Evolutionary conservation across 2,329 filamentous ascomycete genomes (phyloP), one percentile per base, ranked within the genome.

Genomic region (Penicillium frequentans): DNA sequence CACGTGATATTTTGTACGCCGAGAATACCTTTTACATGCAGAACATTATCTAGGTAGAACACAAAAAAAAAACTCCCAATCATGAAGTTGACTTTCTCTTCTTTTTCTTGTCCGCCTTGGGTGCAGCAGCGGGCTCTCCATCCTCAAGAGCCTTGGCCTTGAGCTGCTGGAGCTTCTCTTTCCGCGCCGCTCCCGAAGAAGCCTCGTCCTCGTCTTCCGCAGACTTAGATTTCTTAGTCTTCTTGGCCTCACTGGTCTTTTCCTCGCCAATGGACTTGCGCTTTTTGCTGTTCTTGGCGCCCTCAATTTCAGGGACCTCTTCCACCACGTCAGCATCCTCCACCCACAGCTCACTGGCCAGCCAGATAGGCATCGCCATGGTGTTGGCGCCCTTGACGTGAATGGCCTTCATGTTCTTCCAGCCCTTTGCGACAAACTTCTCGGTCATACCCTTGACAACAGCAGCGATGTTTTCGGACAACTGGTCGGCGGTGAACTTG

Each of bases 301-400:
- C 73, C 58, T 76, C 73, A 49, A 72, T 72, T 53, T 62, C 67
- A 42, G 72, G 69, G 51, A 64, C 67, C 39, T 74, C 77, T 62
- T 84, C 79, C 44, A 95, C 79, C 7, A 96, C 86, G 69, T 91
- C 87, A 59, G 86, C 83, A 58, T 88, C 85, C 63, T 95, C 90
- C 16, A 88, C 76, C 92, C 95, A 99, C 62, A 99, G 82, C 81
- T 97, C 92, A 65, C 92, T 89, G 5, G 93, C 90, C 71, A 96
- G 79, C 90, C 92, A 99, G 71, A 99, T 87, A n/a, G 95, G 95
- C 69, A 99, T 82, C 9, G 93, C 90, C 59, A 88, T 89, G 5
- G 93, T 96, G 70, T 90, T 87, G 27, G 91, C 89, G 3, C 91
- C 91, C 83, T 98, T 99, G 81, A 99, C 83, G 75, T 96, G 92